Conservation (phyloP, 805 yeast genomes). For the Barnettozyma salicaria region DNA sequence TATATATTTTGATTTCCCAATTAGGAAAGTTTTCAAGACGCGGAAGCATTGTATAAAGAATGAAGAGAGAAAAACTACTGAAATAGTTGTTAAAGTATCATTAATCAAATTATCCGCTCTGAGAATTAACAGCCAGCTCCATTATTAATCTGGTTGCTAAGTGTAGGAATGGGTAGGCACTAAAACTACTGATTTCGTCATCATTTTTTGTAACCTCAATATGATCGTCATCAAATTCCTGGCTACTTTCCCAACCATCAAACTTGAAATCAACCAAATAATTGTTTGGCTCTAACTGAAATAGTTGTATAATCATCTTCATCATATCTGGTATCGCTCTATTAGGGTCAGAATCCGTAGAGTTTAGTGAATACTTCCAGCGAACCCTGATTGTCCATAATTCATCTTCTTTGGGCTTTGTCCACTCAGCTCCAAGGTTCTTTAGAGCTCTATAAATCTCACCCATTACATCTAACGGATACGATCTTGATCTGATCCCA, state of each 20-base stretch:
- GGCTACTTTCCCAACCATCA: constrained; percentile 85
- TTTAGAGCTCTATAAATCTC: constrained; percentile 92
- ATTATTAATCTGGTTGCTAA: constrained; percentile 86
- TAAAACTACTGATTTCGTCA: constrained; percentile 82
- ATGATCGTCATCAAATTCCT: constrained; percentile 28
- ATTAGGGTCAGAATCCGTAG: constrained; percentile 17
- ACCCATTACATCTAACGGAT: constrained; percentile 98
- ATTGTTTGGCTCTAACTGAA: constrained; percentile 92
- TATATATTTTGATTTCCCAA: neutral
- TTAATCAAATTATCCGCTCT: constrained; percentile 30
- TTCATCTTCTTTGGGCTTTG: constrained; percentile 89
- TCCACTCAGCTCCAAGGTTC: constrained; percentile 96
- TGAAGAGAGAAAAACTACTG: neutral
- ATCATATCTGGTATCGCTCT: constrained; percentile 60
- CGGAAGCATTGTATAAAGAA: neutral
- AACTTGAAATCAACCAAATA: constrained; percentile 95
- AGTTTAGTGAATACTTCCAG: constrained; percentile 68
- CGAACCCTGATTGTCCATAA: constrained; percentile 94
- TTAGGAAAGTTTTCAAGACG: constrained; percentile 1
- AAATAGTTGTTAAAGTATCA: neutral
- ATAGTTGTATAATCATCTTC: constrained; percentile 96
- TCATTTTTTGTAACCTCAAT: constrained; percentile 33
- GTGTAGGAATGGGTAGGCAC: constrained; percentile 93
- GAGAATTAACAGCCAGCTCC: constrained; percentile 95
- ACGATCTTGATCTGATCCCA: constrained; percentile 92